phyloP scores from a whole-genome alignment of 148 eudicot genomes.

The Polygonum aviculare region DNA sequence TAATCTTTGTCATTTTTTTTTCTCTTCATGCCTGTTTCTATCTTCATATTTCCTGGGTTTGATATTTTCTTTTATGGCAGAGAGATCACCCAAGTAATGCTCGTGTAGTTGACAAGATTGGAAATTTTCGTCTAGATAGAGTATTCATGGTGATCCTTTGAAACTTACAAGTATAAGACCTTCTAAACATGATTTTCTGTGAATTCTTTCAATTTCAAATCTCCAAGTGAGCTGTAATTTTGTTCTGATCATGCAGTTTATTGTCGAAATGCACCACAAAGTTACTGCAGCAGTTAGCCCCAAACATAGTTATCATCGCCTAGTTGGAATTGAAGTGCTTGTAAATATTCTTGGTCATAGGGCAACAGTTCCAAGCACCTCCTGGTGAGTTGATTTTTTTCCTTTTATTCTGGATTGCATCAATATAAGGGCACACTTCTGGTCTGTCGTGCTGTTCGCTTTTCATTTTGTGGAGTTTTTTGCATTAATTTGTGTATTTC shows the following conservation, averaged over 20 bases:
- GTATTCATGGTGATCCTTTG: constrained; percentile 68
- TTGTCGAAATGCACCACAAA: constrained; percentile 85
- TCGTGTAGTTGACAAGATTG: constrained; percentile 74
- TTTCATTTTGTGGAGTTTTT: neutral
- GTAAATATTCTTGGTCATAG: constrained; percentile 65
- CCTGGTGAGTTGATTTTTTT: constrained; percentile 39
- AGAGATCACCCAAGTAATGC: constrained; percentile 30
- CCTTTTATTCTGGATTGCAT: neutral
- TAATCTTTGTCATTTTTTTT: constrained; percentile 7
- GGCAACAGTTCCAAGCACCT: constrained; percentile 78
- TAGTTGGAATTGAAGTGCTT: constrained; percentile 85
- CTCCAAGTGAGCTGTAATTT: neutral
- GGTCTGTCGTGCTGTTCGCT: neutral
- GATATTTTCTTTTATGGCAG: constrained; percentile 26
- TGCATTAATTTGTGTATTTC: neutral
- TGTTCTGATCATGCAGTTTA: constrained; percentile 42
- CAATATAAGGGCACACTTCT: neutral
- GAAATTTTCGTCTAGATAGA: constrained; percentile 86
- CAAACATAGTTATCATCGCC: constrained; percentile 66
- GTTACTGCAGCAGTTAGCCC: constrained; percentile 66
- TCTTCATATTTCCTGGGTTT: neutral
- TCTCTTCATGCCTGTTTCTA: constrained; percentile 6
- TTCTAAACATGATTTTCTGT: constrained; percentile 4
- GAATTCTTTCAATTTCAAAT: neutral
- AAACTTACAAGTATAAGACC: neutral